Conservation (phyloP, 176 grass and related monocot genomes). For the Musa beccarii region DNA sequence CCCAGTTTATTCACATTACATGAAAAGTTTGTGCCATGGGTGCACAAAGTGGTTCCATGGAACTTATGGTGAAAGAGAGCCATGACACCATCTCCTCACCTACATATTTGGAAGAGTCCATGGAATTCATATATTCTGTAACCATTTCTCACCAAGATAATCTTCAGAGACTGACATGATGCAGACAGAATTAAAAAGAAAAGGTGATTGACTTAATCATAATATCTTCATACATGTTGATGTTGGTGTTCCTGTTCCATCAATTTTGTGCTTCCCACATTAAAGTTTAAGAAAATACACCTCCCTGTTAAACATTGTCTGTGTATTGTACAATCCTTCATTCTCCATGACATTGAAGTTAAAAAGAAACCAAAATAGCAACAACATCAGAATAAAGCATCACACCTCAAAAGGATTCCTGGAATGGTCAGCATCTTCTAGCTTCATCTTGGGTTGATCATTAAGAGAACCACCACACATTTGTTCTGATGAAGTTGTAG, state of each 20-base stretch:
- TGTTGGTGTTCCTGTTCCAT: not conserved
- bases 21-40: too few relatives aligned
- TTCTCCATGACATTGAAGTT: not conserved
- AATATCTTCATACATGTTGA: not conserved
- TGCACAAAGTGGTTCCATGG: too few relatives aligned
- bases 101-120: too few relatives aligned
- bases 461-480: not conserved
- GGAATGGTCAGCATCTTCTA: slow-evolving; percentile 3
- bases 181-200: too few relatives aligned
- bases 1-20: not conserved
- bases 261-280: not conserved
- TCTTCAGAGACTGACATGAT: too few relatives aligned
- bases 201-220: too few relatives aligned
- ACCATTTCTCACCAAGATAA: too few relatives aligned
- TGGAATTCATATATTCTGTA: too few relatives aligned
- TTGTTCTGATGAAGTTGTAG: not conserved
- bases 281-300: not conserved
- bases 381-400: not conserved
- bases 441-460: not conserved
- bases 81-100: too few relatives aligned
- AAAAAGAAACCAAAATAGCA: not conserved
- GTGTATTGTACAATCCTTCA: not conserved
- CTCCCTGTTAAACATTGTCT: not conserved
- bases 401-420: not conserved
- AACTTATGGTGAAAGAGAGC: too few relatives aligned